phyloP scores from a whole-genome alignment of 2,329 filamentous ascomycete species.

The Penicillium italicum region DNA sequence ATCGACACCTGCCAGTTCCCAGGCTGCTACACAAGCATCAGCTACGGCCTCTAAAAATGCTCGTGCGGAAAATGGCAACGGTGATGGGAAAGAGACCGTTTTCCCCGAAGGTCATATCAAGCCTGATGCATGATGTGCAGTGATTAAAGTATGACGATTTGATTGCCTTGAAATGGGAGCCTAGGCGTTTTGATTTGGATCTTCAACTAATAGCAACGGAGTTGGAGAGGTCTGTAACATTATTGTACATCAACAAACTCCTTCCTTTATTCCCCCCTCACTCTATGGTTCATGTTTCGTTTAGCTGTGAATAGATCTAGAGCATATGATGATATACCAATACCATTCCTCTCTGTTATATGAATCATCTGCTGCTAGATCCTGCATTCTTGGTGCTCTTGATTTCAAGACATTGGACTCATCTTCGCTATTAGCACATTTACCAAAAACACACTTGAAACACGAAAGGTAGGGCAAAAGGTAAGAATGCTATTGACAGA shows the following conservation, averaged over 20 bases:
- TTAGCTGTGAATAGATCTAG: conserved; percentile 4
- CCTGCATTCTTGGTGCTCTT: not conserved
- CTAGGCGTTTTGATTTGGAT: conserved; percentile 4
- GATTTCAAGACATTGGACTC: not conserved
- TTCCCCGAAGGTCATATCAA: not conserved
- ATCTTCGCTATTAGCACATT: not conserved
- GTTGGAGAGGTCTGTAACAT: conserved; percentile 6
- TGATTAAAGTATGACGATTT: not conserved
- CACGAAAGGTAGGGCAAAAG: not conserved
- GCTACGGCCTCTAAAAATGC: not conserved
- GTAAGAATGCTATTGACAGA: not conserved
- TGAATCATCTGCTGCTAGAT: not conserved
- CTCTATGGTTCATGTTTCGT: conserved; percentile 5
- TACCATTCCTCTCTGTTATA: conserved; percentile 1
- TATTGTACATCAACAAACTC: conserved; percentile 9
- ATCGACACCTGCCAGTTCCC: conserved; percentile 1
- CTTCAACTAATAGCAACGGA: not conserved
- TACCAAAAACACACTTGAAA: not conserved
- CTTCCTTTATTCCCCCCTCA: conserved; percentile 6
- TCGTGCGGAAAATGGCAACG: conserved; percentile 1
- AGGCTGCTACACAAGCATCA: conserved; percentile 10
- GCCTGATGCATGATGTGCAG: not conserved
- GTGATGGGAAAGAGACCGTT: conserved; percentile 1
- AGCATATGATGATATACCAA: conserved; percentile 1
- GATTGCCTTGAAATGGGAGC: not conserved